A percentile compares a stretch with the other conserved stretches of the same genome.
Evolutionary conservation across 441 rosid species (phyloP).

Genomic region (Kokia cookei): DNA sequence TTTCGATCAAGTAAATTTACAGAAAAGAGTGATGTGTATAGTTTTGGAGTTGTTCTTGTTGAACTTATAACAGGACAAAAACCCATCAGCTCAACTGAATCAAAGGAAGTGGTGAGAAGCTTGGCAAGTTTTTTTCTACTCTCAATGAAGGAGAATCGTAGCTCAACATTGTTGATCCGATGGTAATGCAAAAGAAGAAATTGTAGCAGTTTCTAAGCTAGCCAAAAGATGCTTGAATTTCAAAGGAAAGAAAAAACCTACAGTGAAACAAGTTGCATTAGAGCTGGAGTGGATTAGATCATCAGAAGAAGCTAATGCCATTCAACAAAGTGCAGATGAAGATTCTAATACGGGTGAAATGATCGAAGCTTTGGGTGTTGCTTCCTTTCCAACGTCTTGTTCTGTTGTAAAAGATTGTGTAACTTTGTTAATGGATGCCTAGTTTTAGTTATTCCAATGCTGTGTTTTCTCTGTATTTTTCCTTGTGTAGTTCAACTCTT

Average conservation of each 20-base stretch:
- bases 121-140: too few species aligned
- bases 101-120: too few species aligned
- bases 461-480: too few species aligned
- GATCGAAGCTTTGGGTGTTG: too few species aligned
- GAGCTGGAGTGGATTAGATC: not conserved
- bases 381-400: not conserved
- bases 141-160: too few species aligned
- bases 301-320: not conserved
- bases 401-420: not conserved
- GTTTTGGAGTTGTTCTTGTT: constrained; percentile 1
- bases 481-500: too few species aligned
- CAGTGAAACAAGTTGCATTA: not conserved
- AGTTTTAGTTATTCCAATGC: not conserved
- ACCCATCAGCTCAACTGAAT: not conserved
- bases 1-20: not conserved
- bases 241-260: not conserved
- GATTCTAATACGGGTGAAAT: not conserved
- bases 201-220: not conserved
- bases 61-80: not conserved
- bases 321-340: not conserved
- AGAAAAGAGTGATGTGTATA: constrained; percentile 4
- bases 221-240: constrained; percentile 3
- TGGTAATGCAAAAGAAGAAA: too few species aligned
- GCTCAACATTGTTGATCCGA: too few species aligned
- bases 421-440: not conserved